Conservation (phyloP, 805 yeast genomes). For the Starmerella davenportii region DNA sequence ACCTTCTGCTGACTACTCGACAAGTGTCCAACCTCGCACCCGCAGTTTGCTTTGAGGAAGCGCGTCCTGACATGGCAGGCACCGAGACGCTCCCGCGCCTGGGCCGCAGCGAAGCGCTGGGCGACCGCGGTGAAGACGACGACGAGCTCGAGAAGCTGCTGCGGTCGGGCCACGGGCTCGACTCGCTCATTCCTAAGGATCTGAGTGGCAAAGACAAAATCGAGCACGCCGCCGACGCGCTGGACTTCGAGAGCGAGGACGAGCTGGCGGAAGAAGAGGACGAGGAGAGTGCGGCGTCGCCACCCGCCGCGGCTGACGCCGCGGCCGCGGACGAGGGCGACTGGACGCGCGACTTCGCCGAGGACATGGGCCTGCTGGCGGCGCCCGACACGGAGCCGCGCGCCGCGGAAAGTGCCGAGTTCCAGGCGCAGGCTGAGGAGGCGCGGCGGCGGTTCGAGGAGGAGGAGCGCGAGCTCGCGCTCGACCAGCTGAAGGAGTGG, state of each 20-base stretch:
- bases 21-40: too few relatives aligned
- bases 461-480: conserved; percentile 10
- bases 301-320: conserved; percentile 23
- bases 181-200: conserved; percentile 20
- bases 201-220: conserved; percentile 33
- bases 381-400: conserved; percentile 6
- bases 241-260: conserved; percentile 87
- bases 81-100: neutral
- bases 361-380: conserved; percentile 20
- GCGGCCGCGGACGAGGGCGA: conserved; percentile 12
- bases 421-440: conserved; percentile 7
- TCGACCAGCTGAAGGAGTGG: conserved; percentile 23
- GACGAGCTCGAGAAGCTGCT: conserved; percentile 22
- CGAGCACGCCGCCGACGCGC: conserved; percentile 76
- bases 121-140: conserved; percentile 13
- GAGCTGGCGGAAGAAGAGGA: conserved; percentile 82
- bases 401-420: neutral
- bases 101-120: neutral
- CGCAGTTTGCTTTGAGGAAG: too few relatives aligned
- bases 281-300: conserved; percentile 19
- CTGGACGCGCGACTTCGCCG: conserved; percentile 23
- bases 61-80: neutral
- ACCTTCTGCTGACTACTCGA: too few relatives aligned
- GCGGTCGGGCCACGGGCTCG: conserved; percentile 17
- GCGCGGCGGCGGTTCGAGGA: conserved; percentile 9